Percentiles rank a stretch among this genome's conserved stretches.
These are phyloP conservation scores for Alternaria postmessia DNA, from an alignment of 2,329 filamentous ascomycete species.

Conservation along the genomic window DNA sequence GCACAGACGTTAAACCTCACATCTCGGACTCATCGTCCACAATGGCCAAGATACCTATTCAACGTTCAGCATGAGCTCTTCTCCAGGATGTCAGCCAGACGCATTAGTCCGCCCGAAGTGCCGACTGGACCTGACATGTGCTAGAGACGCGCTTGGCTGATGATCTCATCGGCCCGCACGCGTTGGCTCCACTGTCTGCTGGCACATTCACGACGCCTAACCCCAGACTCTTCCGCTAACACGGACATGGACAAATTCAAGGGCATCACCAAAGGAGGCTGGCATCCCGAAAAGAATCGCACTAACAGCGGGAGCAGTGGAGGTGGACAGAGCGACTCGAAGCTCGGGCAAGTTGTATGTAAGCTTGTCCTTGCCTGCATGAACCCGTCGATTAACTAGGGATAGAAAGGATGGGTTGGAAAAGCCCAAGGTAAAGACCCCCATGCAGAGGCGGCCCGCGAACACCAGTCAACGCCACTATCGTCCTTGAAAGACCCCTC, in stretches of 20 bases:
- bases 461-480: constrained; percentile 70
- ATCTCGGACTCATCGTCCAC: background rate
- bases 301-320: constrained; percentile 13
- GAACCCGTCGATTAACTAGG: constrained; percentile 16
- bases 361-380: constrained; percentile 44
- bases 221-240: constrained; percentile 13
- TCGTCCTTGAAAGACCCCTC: constrained; percentile 76
- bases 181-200: constrained; percentile 14
- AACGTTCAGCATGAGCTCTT: background rate
- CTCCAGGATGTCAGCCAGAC: background rate
- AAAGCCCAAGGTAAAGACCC: constrained; percentile 58
- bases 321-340: constrained; percentile 57
- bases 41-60: background rate
- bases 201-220: constrained; percentile 19
- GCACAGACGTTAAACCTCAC: background rate
- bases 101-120: background rate
- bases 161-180: constrained; percentile 34
- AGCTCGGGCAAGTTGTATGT: constrained; percentile 62
- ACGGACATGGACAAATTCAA: constrained; percentile 46
- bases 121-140: constrained; percentile 8
- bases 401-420: constrained; percentile 66
- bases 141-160: constrained; percentile 23
- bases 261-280: constrained; percentile 57
- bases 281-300: constrained; percentile 53
- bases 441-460: constrained; percentile 42